A percentile compares a stretch with the other conserved stretches of the same genome.
Conservation (phyloP, 2,329 filamentous ascomycete species). For the Neonectria magnoliae region DNA sequence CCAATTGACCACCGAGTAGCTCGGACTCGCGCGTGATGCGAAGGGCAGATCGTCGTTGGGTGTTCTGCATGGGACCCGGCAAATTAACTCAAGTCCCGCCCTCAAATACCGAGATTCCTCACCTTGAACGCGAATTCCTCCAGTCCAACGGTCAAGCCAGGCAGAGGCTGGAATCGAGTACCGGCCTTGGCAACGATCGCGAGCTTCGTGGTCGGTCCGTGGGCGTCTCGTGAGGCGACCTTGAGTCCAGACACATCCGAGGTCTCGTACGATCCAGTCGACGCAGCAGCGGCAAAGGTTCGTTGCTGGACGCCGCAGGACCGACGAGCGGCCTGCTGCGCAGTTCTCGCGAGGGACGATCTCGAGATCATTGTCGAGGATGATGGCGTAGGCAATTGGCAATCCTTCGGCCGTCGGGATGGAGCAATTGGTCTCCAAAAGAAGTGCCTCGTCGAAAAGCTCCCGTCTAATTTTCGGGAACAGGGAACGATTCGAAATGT, state of each 20-base stretch:
- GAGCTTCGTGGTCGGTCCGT: conserved; percentile 88
- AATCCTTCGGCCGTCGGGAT: conserved; percentile 54
- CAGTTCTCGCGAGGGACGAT: conserved; percentile 67
- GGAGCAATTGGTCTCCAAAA: conserved; percentile 52
- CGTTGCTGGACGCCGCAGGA: conserved; percentile 67
- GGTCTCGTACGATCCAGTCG: conserved; percentile 86
- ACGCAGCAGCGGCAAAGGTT: conserved; percentile 67
- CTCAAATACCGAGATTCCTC: conserved; percentile 26
- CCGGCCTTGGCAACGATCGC: conserved; percentile 94
- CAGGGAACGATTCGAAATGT: conserved; percentile 41
- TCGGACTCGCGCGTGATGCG: conserved; percentile 96
- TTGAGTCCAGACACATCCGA: conserved; percentile 89
- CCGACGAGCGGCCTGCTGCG: conserved; percentile 67
- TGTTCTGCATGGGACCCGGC: conserved; percentile 69
- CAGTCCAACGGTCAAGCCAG: conserved; percentile 88
- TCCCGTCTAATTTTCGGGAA: conserved; percentile 57
- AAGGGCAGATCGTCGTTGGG: conserved; percentile 85
- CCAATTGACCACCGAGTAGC: conserved; percentile 91
- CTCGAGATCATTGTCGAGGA: conserved; percentile 70
- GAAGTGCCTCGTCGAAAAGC: conserved; percentile 56
- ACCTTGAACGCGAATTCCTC: conserved; percentile 99
- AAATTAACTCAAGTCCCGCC: conserved; percentile 58
- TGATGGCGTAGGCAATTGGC: conserved; percentile 66
- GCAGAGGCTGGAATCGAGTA: conserved; percentile 89
- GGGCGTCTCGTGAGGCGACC: conserved; percentile 88